phyloP scores from a whole-genome alignment of 305 asterid species.

The Fraxinus velutina region DNA sequence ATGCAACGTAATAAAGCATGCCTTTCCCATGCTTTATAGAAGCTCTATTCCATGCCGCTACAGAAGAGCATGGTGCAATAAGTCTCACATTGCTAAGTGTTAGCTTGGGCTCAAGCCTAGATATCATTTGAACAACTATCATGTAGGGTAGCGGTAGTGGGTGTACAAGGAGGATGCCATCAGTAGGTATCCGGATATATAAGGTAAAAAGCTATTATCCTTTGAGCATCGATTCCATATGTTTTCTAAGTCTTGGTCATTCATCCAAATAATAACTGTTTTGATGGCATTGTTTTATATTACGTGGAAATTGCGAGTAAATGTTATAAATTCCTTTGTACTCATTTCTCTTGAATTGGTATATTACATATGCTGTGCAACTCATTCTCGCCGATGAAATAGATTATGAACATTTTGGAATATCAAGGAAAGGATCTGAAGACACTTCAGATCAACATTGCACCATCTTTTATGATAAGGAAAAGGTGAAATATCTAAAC shows the following conservation, averaged over 20 bases:
- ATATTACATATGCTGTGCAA: constrained; percentile 16
- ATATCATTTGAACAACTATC: neutral
- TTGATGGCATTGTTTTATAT: neutral
- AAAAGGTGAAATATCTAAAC: constrained; percentile 51
- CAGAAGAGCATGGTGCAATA: neutral
- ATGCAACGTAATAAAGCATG: neutral
- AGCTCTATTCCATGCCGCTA: neutral
- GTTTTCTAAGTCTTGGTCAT: neutral
- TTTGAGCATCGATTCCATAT: neutral
- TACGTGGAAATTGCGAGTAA: neutral
- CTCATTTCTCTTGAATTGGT: constrained; percentile 4
- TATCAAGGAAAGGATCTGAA: constrained; percentile 84
- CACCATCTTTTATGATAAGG: constrained; percentile 81
- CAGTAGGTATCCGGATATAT: neutral
- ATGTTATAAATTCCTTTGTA: neutral
- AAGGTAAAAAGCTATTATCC: neutral
- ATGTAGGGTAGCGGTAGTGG: neutral
- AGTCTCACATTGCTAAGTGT: neutral
- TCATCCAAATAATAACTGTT: constrained; percentile 7
- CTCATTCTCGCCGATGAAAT: constrained; percentile 22
- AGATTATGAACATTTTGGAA: constrained; percentile 91
- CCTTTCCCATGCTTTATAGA: neutral
- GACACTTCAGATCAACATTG: constrained; percentile 86
- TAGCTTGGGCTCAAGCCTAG: neutral
- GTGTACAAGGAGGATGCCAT: neutral